These are phyloP conservation scores for Aureoboletus auriporus DNA, from an alignment of 768 basidiomycete genomes.

Conservation along the genomic window DNA sequence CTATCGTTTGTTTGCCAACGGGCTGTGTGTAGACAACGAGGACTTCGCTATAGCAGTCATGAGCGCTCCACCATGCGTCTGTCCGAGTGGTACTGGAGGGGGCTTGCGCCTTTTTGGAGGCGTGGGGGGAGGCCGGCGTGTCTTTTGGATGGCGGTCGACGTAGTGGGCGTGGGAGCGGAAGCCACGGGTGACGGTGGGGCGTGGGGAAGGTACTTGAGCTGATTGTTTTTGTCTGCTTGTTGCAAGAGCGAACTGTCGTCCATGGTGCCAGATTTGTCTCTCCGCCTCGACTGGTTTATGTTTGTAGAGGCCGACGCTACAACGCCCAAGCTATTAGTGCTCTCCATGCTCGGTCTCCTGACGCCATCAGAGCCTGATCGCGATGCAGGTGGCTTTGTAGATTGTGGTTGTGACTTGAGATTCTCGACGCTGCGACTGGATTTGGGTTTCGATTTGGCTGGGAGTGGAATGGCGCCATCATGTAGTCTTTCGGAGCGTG, in stretches of 20 bases:
- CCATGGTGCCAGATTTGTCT: conserved; percentile 26
- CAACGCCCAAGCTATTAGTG: conserved; percentile 25
- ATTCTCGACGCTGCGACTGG: conserved; percentile 65
- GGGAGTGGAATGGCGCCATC: conserved; percentile 16
- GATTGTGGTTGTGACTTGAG: conserved; percentile 32
- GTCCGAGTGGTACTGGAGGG: conserved; percentile 59
- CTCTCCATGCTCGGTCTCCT: conserved; percentile 42
- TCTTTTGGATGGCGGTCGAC: conserved; percentile 21
- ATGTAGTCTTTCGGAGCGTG: conserved; percentile 11
- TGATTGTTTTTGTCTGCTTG: conserved; percentile 15
- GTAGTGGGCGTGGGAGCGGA: conserved; percentile 13
- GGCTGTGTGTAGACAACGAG: conserved; percentile 20
- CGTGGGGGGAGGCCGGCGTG: conserved; percentile 58
- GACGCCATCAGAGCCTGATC: conserved; percentile 32
- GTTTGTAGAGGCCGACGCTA: conserved; percentile 23
- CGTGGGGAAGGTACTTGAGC: conserved; percentile 13
- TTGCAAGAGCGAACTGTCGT: conserved; percentile 21
- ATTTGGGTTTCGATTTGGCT: conserved; percentile 47
- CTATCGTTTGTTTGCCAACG: conserved; percentile 13
- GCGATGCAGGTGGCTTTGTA: conserved; percentile 26
- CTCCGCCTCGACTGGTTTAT: conserved; percentile 10
- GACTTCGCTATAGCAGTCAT: conserved; percentile 55
- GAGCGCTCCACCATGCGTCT: conserved; percentile 47
- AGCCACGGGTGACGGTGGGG: conserved; percentile 17
- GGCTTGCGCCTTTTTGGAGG: conserved; percentile 68